These are phyloP conservation scores for Mortierella sp. DNA, from an alignment of 371 early-diverging fungal genomes.

Conservation along the genomic window DNA sequence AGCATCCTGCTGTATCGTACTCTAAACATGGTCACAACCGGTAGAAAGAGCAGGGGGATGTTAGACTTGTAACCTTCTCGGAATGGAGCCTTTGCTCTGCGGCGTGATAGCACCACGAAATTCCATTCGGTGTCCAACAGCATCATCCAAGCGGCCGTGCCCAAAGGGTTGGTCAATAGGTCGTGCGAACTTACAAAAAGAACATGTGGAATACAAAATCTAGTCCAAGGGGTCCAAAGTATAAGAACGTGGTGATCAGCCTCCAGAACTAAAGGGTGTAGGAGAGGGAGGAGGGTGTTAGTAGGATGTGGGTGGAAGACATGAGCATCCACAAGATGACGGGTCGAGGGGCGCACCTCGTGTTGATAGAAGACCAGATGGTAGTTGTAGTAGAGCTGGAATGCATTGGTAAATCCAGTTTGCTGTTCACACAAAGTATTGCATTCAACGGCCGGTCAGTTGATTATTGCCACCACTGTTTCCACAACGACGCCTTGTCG, in stretches of 20 bases:
- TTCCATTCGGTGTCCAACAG: too few relatives aligned
- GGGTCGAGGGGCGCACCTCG: slow-evolving; percentile 64
- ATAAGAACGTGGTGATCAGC: slow-evolving; percentile 89
- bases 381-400: slow-evolving; percentile 86
- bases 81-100: too few relatives aligned
- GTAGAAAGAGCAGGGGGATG: background rate
- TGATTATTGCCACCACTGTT: background rate
- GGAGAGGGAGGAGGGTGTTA: background rate
- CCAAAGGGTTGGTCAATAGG: background rate
- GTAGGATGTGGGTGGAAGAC: too few relatives aligned
- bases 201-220: slow-evolving; percentile 96
- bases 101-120: too few relatives aligned
- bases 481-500: too few relatives aligned
- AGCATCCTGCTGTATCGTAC: slow-evolving; percentile 91
- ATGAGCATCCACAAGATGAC: background rate
- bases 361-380: slow-evolving; percentile 69
- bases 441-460: background rate
- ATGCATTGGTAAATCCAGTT: slow-evolving; percentile 74
- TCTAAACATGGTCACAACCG: slow-evolving; percentile 52
- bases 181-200: slow-evolving; percentile 77
- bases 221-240: slow-evolving; percentile 88
- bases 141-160: background rate
- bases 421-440: slow-evolving; percentile 55
- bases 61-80: too few relatives aligned
- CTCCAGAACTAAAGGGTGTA: slow-evolving; percentile 87